These are phyloP conservation scores for Curvularia spicifera DNA, from an alignment of 2,329 filamentous ascomycete species.

Conservation along the genomic window DNA sequence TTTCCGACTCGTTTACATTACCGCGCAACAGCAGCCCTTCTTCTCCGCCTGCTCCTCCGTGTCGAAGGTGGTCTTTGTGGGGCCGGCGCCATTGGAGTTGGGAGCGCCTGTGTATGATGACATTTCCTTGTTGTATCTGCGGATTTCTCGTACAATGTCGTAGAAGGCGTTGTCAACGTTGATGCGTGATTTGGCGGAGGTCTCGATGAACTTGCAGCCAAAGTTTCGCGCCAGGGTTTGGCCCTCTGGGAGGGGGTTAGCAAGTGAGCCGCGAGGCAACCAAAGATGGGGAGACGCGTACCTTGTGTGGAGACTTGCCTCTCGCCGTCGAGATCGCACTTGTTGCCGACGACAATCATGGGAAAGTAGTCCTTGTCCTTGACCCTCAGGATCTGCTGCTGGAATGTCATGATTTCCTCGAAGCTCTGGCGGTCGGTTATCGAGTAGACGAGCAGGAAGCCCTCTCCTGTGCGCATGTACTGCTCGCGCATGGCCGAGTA, in stretches of 20 bases:
- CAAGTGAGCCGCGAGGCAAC: not conserved
- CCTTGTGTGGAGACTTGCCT: conserved; percentile 91
- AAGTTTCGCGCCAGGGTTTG: conserved; percentile 85
- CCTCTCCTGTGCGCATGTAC: conserved; percentile 99
- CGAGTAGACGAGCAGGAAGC: conserved; percentile 96
- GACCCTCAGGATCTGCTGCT: conserved; percentile 96
- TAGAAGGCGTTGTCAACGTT: conserved; percentile 99
- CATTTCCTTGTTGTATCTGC: conserved; percentile 98
- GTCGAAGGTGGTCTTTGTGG: conserved; percentile 72
- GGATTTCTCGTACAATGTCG: conserved; percentile 96
- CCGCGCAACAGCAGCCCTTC: conserved; percentile 83
- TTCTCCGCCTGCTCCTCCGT: conserved; percentile 72
- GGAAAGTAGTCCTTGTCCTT: conserved; percentile 99
- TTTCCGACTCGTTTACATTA: conserved; percentile 68
- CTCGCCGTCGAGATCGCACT: conserved; percentile 96
- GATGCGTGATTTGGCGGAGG: conserved; percentile 95
- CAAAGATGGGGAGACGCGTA: conserved; percentile 55
- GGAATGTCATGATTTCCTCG: conserved; percentile 97
- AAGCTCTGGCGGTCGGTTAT: conserved; percentile 98
- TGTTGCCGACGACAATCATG: conserved; percentile 98
- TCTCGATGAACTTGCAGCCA: conserved; percentile 98
- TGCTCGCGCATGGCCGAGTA: conserved; percentile 99
- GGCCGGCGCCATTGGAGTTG: conserved; percentile 57
- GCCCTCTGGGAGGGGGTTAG: conserved; percentile 70
- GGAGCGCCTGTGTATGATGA: conserved; percentile 78